Conservation (phyloP, 306 rosid genomes). For the Delonix regia region DNA sequence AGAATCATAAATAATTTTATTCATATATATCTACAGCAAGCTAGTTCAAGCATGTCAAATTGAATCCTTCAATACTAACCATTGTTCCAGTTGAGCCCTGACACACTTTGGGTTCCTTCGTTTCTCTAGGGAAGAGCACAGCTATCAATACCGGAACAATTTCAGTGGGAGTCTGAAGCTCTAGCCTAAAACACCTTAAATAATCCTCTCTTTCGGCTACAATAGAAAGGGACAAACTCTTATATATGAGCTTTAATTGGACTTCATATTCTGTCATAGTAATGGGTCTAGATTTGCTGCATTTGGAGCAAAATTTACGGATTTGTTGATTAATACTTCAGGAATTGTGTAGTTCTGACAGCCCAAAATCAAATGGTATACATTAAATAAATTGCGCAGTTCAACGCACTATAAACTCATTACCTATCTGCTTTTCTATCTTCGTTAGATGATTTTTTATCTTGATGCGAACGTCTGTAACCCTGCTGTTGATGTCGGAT, state of each 20-base stretch:
- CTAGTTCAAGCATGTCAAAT: too few species aligned
- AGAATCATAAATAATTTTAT: too few species aligned
- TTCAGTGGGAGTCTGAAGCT: constrained; percentile 47
- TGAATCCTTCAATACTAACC: constrained; percentile 20
- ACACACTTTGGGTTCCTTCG: constrained; percentile 37
- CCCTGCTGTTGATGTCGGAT: constrained; percentile 30
- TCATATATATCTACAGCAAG: too few species aligned
- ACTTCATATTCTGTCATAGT: not conserved
- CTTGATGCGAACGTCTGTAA: not conserved
- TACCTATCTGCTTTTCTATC: constrained; percentile 39
- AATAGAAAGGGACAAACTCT: not conserved
- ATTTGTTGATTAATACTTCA: too few species aligned
- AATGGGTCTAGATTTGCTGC: too few species aligned
- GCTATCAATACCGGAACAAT: constrained; percentile 50
- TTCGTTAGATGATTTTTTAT: constrained; percentile 23
- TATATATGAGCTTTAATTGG: not conserved
- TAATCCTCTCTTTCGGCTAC: constrained; percentile 45
- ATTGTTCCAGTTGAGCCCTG: constrained; percentile 37
- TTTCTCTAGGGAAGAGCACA: constrained; percentile 42
- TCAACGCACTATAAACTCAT: not conserved
- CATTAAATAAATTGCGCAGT: too few species aligned
- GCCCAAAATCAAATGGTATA: too few species aligned
- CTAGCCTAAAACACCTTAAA: constrained; percentile 36
- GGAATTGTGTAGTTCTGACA: too few species aligned
- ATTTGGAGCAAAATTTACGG: too few species aligned